Conservation (phyloP, 495 filamentous ascomycete genomes). For the Cercophora samala region DNA sequence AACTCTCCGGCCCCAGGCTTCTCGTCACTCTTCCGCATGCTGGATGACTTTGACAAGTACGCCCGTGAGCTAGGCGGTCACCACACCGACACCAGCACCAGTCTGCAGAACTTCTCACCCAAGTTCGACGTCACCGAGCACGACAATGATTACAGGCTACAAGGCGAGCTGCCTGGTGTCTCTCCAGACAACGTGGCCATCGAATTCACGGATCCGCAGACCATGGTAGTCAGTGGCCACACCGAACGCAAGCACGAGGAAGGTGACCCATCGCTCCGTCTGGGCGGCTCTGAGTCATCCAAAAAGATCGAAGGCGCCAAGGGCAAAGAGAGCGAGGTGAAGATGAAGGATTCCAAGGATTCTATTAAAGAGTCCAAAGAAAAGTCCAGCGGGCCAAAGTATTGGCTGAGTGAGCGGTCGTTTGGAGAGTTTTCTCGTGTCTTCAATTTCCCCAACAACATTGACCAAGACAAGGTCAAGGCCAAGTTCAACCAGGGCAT, state of each 20-base stretch:
- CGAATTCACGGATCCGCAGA: conserved; percentile 79
- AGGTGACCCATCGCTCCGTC: conserved; percentile 35
- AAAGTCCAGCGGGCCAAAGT: conserved; percentile 47
- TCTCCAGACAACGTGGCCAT: conserved; percentile 75
- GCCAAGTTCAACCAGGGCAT: conserved; percentile 63
- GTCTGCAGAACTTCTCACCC: conserved; percentile 22
- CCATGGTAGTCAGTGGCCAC: conserved; percentile 68
- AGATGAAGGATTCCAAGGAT: conserved; percentile 9
- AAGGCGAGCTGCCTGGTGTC: conserved; percentile 86
- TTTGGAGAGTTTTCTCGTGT: conserved; percentile 75
- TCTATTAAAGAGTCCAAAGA: conserved; percentile 4
- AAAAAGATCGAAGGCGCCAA: conserved; percentile 28
- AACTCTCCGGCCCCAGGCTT: conserved; percentile 48
- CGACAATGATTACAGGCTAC: conserved; percentile 66
- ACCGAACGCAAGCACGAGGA: conserved; percentile 55
- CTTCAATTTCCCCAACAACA: conserved; percentile 72
- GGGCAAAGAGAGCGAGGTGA: conserved; percentile 12
- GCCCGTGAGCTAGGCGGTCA: conserved; percentile 26
- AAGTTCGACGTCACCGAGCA: conserved; percentile 79
- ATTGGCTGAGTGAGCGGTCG: conserved; percentile 79
- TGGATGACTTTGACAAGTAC: conserved; percentile 72
- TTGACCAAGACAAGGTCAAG: conserved; percentile 77
- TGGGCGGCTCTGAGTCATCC: conserved; percentile 6
- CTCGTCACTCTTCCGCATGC: conserved; percentile 67
- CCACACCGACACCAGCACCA: conserved; percentile 11